Conservation (phyloP, 257 asterid genomes). For the Solanum megistacrolobum region DNA sequence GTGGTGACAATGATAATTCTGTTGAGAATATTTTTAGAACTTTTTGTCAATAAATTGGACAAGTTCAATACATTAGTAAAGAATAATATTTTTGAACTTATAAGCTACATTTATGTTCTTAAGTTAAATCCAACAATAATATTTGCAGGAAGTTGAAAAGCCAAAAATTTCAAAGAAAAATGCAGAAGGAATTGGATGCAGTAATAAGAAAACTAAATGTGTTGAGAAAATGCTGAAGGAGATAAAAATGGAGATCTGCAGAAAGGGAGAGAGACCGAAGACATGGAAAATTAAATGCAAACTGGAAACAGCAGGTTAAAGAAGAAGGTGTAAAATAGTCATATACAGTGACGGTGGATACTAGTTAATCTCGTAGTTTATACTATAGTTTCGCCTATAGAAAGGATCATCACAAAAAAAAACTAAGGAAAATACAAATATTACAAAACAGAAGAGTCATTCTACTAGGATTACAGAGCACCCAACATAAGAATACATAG, state of each 20-base stretch:
- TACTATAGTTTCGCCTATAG: neutral
- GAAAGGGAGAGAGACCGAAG: neutral
- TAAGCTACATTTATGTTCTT: neutral
- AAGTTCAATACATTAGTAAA: neutral
- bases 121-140: neutral
- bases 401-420: neutral
- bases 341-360: neutral
- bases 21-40: neutral
- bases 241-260: neutral
- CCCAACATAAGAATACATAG: conserved; percentile 7
- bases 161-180: neutral
- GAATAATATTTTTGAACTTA: neutral
- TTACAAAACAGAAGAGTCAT: neutral
- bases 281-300: neutral
- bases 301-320: neutral
- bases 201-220: neutral
- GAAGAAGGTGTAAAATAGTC: neutral
- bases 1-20: neutral
- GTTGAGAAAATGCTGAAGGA: neutral
- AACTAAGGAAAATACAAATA: neutral
- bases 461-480: conserved; percentile 14
- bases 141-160: neutral
- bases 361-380: neutral
- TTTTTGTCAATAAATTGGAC: neutral
- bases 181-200: neutral